These are phyloP conservation scores for Aspergillus fumigatiaffinis DNA, from an alignment of 2,329 filamentous ascomycete species.

Conservation along the genomic window DNA sequence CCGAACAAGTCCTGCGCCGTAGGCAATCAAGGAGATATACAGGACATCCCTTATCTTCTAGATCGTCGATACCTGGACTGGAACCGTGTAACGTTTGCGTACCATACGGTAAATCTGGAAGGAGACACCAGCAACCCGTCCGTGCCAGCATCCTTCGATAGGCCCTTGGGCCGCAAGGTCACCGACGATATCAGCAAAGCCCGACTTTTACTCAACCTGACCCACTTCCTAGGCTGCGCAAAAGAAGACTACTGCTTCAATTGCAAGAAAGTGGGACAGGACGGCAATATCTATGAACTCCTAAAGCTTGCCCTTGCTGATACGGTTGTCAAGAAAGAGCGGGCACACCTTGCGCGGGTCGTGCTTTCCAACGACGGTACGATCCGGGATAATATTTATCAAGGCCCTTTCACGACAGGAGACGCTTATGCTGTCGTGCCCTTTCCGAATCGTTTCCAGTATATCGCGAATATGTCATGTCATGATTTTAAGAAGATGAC, in stretches of 20 bases:
- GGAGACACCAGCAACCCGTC: neutral
- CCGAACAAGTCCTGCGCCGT: no score
- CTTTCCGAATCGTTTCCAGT: neutral
- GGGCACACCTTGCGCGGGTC: constrained; percentile 47
- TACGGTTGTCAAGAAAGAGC: constrained; percentile 40
- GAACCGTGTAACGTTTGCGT: constrained; percentile 63
- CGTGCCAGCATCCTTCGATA: no score
- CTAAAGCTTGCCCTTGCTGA: constrained; percentile 47
- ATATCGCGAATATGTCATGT: no score
- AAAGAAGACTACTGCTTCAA: constrained; percentile 58
- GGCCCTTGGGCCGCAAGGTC: no score
- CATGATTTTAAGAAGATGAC: no score
- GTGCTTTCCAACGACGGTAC: constrained; percentile 60
- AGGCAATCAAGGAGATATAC: no score
- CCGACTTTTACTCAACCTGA: constrained; percentile 50
- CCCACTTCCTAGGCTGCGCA: constrained; percentile 56
- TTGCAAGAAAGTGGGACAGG: constrained; percentile 37
- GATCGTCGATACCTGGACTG: constrained; percentile 62
- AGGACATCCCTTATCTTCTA: constrained; percentile 40
- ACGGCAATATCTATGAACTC: constrained; percentile 54
- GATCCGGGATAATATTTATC: constrained; percentile 59
- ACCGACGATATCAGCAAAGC: no score
- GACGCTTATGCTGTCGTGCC: constrained; percentile 23
- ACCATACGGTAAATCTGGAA: constrained; percentile 51
- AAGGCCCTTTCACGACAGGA: constrained; percentile 58